Evolutionary conservation across 1,284 basidiomycete species (phyloP).

Genomic region (Hymenochaete sp.): DNA sequence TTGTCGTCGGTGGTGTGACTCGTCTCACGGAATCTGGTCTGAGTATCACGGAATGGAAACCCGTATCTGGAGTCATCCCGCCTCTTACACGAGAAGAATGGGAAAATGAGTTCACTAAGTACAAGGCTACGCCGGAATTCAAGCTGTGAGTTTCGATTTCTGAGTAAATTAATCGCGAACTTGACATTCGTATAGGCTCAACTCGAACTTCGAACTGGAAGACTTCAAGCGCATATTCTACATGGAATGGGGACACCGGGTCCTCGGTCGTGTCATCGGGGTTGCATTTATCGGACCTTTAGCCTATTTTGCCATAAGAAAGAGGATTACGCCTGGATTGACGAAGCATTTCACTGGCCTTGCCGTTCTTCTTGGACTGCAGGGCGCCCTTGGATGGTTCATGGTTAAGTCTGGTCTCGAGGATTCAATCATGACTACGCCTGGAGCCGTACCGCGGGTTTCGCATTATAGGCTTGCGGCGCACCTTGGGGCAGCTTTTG

Average conservation of each 20-base stretch:
- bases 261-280: slow-evolving; percentile 89
- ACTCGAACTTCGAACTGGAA: slow-evolving; percentile 76
- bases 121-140: slow-evolving; percentile 93
- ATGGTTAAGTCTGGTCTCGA: slow-evolving; percentile 98
- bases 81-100: slow-evolving; percentile 75
- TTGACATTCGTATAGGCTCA: slow-evolving; percentile 51
- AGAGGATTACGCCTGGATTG: slow-evolving; percentile 56
- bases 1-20: slow-evolving; percentile 94
- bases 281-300: slow-evolving; percentile 72
- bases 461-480: slow-evolving; percentile 95
- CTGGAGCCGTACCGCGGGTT: slow-evolving; percentile 85
- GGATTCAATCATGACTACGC: slow-evolving; percentile 69
- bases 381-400: slow-evolving; percentile 96
- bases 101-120: slow-evolving; percentile 91
- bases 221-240: slow-evolving; percentile 97
- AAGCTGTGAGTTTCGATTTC: slow-evolving; percentile 63
- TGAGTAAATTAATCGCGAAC: background rate
- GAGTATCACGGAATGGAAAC: slow-evolving; percentile 97
- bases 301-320: slow-evolving; percentile 67
- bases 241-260: slow-evolving; percentile 98
- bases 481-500: slow-evolving; percentile 85
- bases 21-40: slow-evolving; percentile 96
- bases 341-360: slow-evolving; percentile 62
- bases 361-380: slow-evolving; percentile 75
- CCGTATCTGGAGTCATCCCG: slow-evolving; percentile 84